Evolutionary conservation across 306 rosid genomes (phyloP), one percentile per base, ranked within the genome.

Genomic region (Amphicarpaea edgeworthii): DNA sequence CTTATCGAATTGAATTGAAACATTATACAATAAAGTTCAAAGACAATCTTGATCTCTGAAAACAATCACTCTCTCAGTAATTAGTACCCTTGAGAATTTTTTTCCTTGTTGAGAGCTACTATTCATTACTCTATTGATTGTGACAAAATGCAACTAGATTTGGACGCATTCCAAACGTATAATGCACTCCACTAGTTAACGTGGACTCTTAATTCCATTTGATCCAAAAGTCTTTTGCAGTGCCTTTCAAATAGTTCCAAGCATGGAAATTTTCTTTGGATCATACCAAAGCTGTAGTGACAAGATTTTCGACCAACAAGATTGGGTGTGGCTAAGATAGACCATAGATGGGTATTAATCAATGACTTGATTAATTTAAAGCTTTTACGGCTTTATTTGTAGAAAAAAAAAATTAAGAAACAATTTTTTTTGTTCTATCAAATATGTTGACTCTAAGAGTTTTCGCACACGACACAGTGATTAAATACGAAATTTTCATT

Each of bases 281-380:
- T 21, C 7, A 72, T 40, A 23, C 7, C 49, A 47, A 70, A 19
- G 0, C n/a, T 51, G 14, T 55, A 21, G 24, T 72, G 77, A 72
- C 77, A 72, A 72, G 54, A 72, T 72, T 55, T 72, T 62, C 3
- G 15, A 75, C 71, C 62, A 4, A 60, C 60, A 38, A 24, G 12
- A 45, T 73, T 60, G 70, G 20, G 21, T 45, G 23, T 6, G 23
- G 37, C 37, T 46, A 24, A 1, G 16, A n/a, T n/a, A n/a, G n/a
- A n/a, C n/a, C n/a, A n/a, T n/a, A n/a, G n/a, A 43, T 11, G 12
- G 2, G 45, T 26, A 42, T 11, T 26, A 58, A 73, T 66, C 49
- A 41, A 41, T 19, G 43, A 4, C 32, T 28, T 5, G 32, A 9
- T 54, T 10, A 0, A 1, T 72, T 57, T 54, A 1, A 55, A 72